These are phyloP conservation scores for Cyberlindnera euphorbiae DNA, from an alignment of 805 yeast genomes.

Conservation along the genomic window DNA sequence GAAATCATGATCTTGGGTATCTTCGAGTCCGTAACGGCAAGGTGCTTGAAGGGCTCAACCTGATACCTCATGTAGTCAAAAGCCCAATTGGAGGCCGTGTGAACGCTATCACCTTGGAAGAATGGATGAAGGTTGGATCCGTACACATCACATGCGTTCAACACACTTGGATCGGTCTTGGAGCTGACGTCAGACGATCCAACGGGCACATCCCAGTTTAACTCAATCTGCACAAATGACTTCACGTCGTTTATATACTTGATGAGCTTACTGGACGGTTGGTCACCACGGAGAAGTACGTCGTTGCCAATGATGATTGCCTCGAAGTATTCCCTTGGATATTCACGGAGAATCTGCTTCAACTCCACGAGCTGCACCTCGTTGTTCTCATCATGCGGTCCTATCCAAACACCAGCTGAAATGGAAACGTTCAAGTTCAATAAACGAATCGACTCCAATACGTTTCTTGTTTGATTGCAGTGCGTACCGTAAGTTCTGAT, in stretches of 20 bases:
- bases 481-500: conserved; percentile 58
- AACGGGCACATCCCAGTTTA: conserved; percentile 41
- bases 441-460: conserved; percentile 48
- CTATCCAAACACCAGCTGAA: conserved; percentile 62
- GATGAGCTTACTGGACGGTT: conserved; percentile 33
- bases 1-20: conserved; percentile 40
- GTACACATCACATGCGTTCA: conserved; percentile 45
- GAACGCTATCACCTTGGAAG: conserved; percentile 51
- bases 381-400: conserved; percentile 40
- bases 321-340: conserved; percentile 44
- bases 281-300: conserved; percentile 51
- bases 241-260: conserved; percentile 40
- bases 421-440: conserved; percentile 51
- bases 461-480: conserved; percentile 49
- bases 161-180: conserved; percentile 34
- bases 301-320: conserved; percentile 59
- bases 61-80: conserved; percentile 41
- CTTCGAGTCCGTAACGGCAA: conserved; percentile 16
- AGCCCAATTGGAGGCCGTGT: conserved; percentile 49
- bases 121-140: conserved; percentile 70
- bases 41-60: conserved; percentile 34
- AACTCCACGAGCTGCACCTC: conserved; percentile 40
- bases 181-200: conserved; percentile 63
- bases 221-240: conserved; percentile 30
- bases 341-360: conserved; percentile 35